A percentile compares a stretch with the other conserved stretches of the same genome.
Conservation (phyloP, 441 rosid species). For the Erodium moschatum region DNA sequence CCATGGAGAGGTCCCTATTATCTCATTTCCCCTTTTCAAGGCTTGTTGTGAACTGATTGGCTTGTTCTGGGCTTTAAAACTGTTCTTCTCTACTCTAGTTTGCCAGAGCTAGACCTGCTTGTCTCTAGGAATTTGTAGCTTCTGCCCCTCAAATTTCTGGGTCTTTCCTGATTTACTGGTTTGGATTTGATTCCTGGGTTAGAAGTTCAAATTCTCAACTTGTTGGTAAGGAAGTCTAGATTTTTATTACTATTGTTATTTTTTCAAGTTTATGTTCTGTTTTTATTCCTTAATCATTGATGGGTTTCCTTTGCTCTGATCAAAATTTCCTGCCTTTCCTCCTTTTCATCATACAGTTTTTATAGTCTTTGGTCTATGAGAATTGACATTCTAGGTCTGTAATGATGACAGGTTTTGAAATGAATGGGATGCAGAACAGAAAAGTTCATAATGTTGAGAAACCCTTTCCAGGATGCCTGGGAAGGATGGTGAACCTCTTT, state of each 20-base stretch:
- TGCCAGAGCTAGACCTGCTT: constrained; percentile 8
- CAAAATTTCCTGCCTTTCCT: too few relatives aligned
- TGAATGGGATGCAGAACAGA: constrained; percentile 41
- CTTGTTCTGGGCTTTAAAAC: constrained; percentile 15
- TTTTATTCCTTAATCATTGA: not conserved
- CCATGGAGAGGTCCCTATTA: constrained; percentile 21
- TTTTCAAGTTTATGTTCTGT: constrained; percentile 7
- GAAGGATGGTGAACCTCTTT: constrained; percentile 74
- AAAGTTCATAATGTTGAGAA: constrained; percentile 44
- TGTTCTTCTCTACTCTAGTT: not conserved
- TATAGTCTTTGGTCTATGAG: not conserved
- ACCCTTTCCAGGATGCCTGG: constrained; percentile 72
- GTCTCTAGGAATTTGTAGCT: not conserved
- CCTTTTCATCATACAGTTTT: too few relatives aligned
- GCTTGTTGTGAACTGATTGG: constrained; percentile 19
- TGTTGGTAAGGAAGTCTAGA: constrained; percentile 4
- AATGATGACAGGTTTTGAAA: constrained; percentile 37
- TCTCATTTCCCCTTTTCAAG: constrained; percentile 6
- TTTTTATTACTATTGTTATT: not conserved
- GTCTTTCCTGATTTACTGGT: not conserved
- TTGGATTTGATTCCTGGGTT: constrained; percentile 9
- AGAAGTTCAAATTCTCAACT: constrained; percentile 10
- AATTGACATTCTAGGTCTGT: constrained; percentile 13
- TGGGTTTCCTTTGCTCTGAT: too few relatives aligned
- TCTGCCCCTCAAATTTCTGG: constrained; percentile 9